Evolutionary conservation across 176 grass and related monocot species (phyloP), one percentile per base, ranked within the genome.

Genomic region (Dendrocalamus sinicus): DNA sequence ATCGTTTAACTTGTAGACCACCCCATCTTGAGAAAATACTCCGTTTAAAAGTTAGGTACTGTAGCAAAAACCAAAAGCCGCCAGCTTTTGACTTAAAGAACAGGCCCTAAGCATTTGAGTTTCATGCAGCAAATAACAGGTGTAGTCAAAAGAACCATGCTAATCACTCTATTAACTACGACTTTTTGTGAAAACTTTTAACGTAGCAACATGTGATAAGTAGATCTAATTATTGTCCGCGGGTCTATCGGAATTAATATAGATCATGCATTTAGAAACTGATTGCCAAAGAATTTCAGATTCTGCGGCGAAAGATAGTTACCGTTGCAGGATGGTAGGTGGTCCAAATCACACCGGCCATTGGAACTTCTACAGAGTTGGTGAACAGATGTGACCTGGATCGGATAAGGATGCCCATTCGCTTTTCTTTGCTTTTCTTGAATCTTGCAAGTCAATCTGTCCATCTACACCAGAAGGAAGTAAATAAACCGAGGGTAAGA

Each of bases 251-350:
- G 52, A 39, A 35, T 70, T 53, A 61, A 28, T 60, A 69, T 75
- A 19, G 16, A 74, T 24, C 39, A 60, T 48, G 67, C 7, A 28
- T 64, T 61, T 65, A 51, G 10, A 30, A 67, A 50, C 60, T 32
- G 22, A 9, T 39, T 13, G 14, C 16, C 69, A 61, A 60, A 39
- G 22, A 54, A 69, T 12, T 54, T 37, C 26, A 14, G 58, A 75
- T 75, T 54, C 32, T 37, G 9, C 28, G 16, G 67, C 2, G 0
- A 17, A 43, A 67, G 59, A 84, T 32, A 69, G 61, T 91, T 87
- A 76, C 80, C 69, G 35, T 84, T 84, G 85, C 32, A 75, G 78
- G 48, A 83, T 74, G 69, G 67, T 43, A 84, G 80, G 70, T 69
- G 61, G 28, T 79, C 69, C 52, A 75, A 62, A 84, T 47, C 66